Evolutionary conservation across 2,329 filamentous ascomycete genomes (phyloP), one percentile per base, ranked within the genome.

Genomic region (Trichoderma hamatum): DNA sequence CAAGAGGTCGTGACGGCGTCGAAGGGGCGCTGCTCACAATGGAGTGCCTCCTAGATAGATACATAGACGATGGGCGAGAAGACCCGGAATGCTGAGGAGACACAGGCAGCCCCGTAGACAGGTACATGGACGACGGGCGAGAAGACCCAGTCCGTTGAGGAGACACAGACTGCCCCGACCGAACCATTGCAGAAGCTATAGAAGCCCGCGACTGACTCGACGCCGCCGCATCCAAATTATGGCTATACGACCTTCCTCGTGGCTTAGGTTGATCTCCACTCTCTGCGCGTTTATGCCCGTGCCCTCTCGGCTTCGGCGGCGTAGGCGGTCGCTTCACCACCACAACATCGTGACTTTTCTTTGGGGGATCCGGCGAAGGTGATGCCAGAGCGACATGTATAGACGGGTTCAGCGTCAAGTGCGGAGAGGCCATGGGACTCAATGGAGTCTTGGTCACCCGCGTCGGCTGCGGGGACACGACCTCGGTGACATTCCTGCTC

Each of bases 271-370:
- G n/a, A 28, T 39, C 54, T 19, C 43, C 34, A 39, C 39, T 56
- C 55, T 43, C 19, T 3, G 30, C 64, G 21, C 73, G 75, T 13
- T 56, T 63, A 21, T 71, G 73, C 34, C 74, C 73, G 1, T n/a
- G 6, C 2, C 76, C 77, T 2, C 79, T 73, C 11, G 78, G 78
- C 52, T 80, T 75, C 2, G 80, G 80, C 1, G 80, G 80, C 19
- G 79, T 78, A 1, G 82, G 81, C 16, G 81, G 76, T 16, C 76
- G 74, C 10, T 73, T 72, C 4, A 70, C 16, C 7, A 70, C 16
- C 7, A 49, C 52, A 3, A 72, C 61, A n/a, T 70, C 73, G 5
- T 69, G 67, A 21, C 70, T 74, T 9, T 72, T 74, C 67, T 78
- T 80, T 66, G 70, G 72, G 10, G 76, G 76, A 69, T 77, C 76